Evolutionary conservation across 1,139 yeast genomes (phyloP).

Genomic region (Kluyveromyces sp.): DNA sequence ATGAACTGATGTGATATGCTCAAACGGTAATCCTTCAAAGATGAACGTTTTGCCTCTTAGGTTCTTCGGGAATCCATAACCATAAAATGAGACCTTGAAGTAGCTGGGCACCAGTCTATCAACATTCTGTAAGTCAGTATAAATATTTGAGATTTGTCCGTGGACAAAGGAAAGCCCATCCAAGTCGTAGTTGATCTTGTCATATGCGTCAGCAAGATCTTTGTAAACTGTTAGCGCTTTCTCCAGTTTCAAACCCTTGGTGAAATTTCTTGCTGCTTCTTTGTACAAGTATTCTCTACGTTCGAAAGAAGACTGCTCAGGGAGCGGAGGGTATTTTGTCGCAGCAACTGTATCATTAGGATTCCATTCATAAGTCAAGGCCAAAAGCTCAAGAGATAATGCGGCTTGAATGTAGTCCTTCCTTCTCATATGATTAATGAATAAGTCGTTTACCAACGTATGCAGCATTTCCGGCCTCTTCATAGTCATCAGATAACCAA

Average conservation of each 20-base stretch:
- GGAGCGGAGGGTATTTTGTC: constrained; percentile 61
- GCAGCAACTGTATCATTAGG: constrained; percentile 51
- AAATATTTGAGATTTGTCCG: constrained; percentile 59
- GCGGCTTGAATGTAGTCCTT: constrained; percentile 77
- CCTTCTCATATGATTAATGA: constrained; percentile 54
- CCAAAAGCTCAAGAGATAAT: constrained; percentile 67
- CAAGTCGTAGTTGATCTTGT: constrained; percentile 66
- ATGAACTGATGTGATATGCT: constrained; percentile 77
- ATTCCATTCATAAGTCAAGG: constrained; percentile 74
- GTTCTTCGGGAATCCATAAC: constrained; percentile 76
- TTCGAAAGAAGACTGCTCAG: constrained; percentile 73
- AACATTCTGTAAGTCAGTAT: constrained; percentile 58
- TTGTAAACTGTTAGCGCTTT: constrained; percentile 73
- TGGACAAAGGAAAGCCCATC: constrained; percentile 71
- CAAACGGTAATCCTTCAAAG: constrained; percentile 83
- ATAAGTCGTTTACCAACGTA: constrained; percentile 69
- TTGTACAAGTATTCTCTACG: constrained; percentile 70
- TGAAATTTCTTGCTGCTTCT: constrained; percentile 64
- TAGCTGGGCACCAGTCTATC: constrained; percentile 74
- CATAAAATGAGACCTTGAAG: constrained; percentile 75
- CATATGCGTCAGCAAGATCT: constrained; percentile 71
- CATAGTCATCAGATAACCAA: constrained; percentile 71
- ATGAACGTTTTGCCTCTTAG: constrained; percentile 71
- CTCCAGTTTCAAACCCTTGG: constrained; percentile 67
- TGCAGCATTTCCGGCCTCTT: constrained; percentile 76